A percentile compares a stretch with the other conserved stretches of the same genome.
phyloP scores from a whole-genome alignment of 345 rosid genomes.

The Eucalyptus globulus region DNA sequence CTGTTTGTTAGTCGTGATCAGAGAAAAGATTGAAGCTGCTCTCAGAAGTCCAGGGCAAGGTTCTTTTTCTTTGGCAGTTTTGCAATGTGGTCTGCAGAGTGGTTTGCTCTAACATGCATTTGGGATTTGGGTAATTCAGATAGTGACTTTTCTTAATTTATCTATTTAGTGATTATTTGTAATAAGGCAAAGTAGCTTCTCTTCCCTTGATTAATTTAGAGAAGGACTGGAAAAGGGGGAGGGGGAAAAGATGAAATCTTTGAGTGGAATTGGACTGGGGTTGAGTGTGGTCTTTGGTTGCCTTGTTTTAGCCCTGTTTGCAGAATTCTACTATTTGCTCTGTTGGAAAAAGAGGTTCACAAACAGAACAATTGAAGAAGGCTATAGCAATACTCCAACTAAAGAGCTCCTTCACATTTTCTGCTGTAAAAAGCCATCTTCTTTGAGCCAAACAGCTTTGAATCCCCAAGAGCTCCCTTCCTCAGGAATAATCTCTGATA shows the following conservation, averaged over 20 bases:
- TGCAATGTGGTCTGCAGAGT: background rate
- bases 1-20: background rate
- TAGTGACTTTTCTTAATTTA: background rate
- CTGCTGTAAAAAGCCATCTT: conserved; percentile 50
- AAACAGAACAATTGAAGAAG: conserved; percentile 35
- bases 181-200: background rate
- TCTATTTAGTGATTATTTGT: background rate
- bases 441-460: conserved; percentile 21
- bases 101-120: background rate
- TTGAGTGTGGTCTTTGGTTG: conserved; percentile 84
- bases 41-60: background rate
- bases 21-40: background rate
- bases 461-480: conserved; percentile 23
- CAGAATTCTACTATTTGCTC: conserved; percentile 78
- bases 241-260: conserved; percentile 56
- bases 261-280: conserved; percentile 91
- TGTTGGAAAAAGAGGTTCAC: conserved; percentile 79
- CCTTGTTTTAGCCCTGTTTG: conserved; percentile 67
- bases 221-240: background rate
- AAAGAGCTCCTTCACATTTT: conserved; percentile 69
- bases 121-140: background rate
- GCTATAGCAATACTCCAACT: conserved; percentile 51
- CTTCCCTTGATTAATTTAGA: background rate
- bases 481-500: background rate
- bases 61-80: background rate